These are phyloP conservation scores for Aspergillus phoenicis DNA, from an alignment of 2,329 filamentous ascomycete species.

Conservation along the genomic window DNA sequence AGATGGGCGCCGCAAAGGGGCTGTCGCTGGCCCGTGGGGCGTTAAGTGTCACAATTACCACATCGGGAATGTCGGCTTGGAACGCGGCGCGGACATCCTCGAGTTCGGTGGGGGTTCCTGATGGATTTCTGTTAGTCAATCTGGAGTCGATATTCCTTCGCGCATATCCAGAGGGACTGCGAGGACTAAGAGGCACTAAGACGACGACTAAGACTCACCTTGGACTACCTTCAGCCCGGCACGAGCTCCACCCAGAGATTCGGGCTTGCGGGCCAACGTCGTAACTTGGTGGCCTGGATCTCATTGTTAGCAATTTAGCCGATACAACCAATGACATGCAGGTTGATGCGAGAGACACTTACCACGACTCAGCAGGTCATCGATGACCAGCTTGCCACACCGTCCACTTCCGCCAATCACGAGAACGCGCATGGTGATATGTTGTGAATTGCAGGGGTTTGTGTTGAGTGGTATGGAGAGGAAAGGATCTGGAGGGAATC, in stretches of 20 bases:
- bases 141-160: background rate
- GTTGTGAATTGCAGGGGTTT: too few species aligned
- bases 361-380: slow-evolving; percentile 42
- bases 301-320: background rate
- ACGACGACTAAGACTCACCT: slow-evolving; percentile 13
- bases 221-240: slow-evolving; percentile 23
- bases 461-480: too few species aligned
- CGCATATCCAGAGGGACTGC: too few species aligned
- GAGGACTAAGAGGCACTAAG: too few species aligned
- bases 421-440: slow-evolving; percentile 34
- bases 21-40: slow-evolving; percentile 50
- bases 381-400: slow-evolving; percentile 48
- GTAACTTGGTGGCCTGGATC: slow-evolving; percentile 40
- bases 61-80: slow-evolving; percentile 25
- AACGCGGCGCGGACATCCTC: slow-evolving; percentile 27
- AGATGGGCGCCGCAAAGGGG: slow-evolving; percentile 52
- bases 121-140: background rate
- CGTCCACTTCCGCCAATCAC: slow-evolving; percentile 49
- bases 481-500: too few species aligned
- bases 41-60: slow-evolving; percentile 55
- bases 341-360: background rate
- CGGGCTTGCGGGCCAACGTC: slow-evolving; percentile 42
- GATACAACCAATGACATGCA: background rate
- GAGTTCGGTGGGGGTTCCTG: slow-evolving; percentile 26
- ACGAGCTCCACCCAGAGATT: slow-evolving; percentile 25